Conservation (phyloP, 495 filamentous ascomycete species). For the Aspergillus steynii region DNA sequence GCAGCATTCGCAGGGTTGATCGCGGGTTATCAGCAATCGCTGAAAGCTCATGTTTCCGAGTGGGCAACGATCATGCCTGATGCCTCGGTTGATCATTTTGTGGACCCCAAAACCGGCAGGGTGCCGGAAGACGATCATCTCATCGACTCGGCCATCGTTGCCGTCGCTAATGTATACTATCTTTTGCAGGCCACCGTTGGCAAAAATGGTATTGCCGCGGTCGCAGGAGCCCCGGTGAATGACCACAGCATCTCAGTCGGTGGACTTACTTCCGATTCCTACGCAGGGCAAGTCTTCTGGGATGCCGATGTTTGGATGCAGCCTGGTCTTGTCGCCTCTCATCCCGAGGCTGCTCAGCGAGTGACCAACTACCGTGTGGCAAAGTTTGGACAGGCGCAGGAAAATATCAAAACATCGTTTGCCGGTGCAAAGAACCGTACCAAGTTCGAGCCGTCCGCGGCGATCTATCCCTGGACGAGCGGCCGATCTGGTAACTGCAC, state of each 20-base stretch:
- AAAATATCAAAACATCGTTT: slow-evolving; percentile 48
- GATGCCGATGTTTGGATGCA: slow-evolving; percentile 71
- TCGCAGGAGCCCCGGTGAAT: slow-evolving; percentile 45
- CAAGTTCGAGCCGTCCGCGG: slow-evolving; percentile 49
- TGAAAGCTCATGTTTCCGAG: slow-evolving; percentile 52
- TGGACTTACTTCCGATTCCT: slow-evolving; percentile 62
- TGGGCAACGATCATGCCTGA: slow-evolving; percentile 56
- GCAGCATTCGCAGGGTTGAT: slow-evolving; percentile 43
- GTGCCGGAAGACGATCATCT: slow-evolving; percentile 61
- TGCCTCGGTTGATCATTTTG: slow-evolving; percentile 63
- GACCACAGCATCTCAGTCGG: slow-evolving; percentile 61
- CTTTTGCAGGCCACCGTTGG: slow-evolving; percentile 68
- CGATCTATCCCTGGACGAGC: slow-evolving; percentile 64
- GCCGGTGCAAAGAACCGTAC: slow-evolving; percentile 55
- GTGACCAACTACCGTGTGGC: slow-evolving; percentile 60
- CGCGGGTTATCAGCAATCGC: slow-evolving; percentile 48
- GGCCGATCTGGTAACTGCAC: slow-evolving; percentile 68
- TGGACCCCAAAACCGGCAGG: slow-evolving; percentile 55
- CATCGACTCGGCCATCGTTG: slow-evolving; percentile 60
- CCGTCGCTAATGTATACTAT: slow-evolving; percentile 68
- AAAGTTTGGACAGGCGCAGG: slow-evolving; percentile 52
- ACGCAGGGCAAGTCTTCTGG: slow-evolving; percentile 65
- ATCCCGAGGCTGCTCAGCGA: slow-evolving; percentile 56
- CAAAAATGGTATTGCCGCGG: slow-evolving; percentile 46
- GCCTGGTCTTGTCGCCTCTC: slow-evolving; percentile 58